Evolutionary conservation across 2,329 filamentous ascomycete species (phyloP).

Genomic region (Penicillium janthinellum): DNA sequence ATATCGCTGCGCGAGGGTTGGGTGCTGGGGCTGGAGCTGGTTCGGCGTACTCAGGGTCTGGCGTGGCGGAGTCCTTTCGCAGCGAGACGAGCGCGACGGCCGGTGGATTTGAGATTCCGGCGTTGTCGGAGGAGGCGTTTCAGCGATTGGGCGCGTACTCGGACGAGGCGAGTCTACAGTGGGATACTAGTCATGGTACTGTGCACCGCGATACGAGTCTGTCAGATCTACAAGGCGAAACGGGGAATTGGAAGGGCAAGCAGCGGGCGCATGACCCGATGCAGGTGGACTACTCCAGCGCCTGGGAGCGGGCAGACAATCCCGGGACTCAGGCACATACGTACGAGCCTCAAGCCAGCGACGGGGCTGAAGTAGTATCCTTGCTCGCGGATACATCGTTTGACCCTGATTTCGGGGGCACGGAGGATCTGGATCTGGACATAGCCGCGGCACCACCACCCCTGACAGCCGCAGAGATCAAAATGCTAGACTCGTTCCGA

Average conservation of each 20-base stretch:
- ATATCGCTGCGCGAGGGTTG: conserved; percentile 1
- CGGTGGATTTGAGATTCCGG: conserved; percentile 15
- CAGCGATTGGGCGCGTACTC: conserved; percentile 13
- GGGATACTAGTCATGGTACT: too few species aligned
- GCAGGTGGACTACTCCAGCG: conserved; percentile 21
- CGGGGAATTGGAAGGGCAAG: conserved; percentile 26
- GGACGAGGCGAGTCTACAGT: neutral
- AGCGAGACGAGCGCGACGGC: neutral
- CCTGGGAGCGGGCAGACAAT: conserved; percentile 24
- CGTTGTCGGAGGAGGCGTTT: conserved; percentile 27
- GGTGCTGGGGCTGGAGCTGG: neutral
- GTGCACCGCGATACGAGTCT: neutral
- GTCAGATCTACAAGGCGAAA: conserved; percentile 14
- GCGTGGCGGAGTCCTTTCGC: conserved; percentile 10
- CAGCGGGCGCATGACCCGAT: conserved; percentile 17
- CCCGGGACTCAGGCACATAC: neutral
- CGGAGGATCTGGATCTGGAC: conserved; percentile 16
- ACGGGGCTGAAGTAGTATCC: conserved; percentile 47
- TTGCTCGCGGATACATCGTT: conserved; percentile 41
- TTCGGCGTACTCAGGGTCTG: neutral
- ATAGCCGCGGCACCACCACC: conserved; percentile 15
- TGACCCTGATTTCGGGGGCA: conserved; percentile 22
- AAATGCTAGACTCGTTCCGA: conserved; percentile 37
- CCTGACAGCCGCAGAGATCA: conserved; percentile 30
- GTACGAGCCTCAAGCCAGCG: conserved; percentile 20